phyloP scores from a whole-genome alignment of 805 yeast species.

The Ogataea naganishii region DNA sequence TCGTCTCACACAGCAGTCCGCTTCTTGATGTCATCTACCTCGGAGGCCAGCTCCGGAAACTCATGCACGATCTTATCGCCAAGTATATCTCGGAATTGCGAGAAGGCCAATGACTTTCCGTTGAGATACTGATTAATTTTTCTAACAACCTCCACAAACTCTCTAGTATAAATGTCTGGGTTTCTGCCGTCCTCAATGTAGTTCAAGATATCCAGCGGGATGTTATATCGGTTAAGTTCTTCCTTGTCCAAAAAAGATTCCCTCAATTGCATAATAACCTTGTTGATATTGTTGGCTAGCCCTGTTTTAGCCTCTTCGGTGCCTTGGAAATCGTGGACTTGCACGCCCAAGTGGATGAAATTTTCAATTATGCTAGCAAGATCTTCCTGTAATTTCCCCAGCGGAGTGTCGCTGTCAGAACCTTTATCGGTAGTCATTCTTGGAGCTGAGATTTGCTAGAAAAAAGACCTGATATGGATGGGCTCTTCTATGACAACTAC shows the following conservation, averaged over 20 bases:
- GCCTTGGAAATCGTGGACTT: constrained; percentile 90
- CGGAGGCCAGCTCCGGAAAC: constrained; percentile 63
- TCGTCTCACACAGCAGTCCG: constrained; percentile 32
- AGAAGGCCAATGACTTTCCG: constrained; percentile 66
- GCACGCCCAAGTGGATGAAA: constrained; percentile 80
- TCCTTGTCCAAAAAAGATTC: constrained; percentile 30
- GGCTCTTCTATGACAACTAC: too few species aligned
- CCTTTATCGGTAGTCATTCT: constrained; percentile 1
- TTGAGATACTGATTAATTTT: constrained; percentile 80
- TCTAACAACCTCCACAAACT: constrained; percentile 89
- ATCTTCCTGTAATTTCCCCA: constrained; percentile 25
- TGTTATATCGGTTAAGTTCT: constrained; percentile 32
- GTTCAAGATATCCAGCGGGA: constrained; percentile 80
- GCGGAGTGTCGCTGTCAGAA: constrained; percentile 9
- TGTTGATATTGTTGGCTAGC: constrained; percentile 33
- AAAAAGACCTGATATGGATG: not conserved
- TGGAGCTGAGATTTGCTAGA: constrained; percentile 9
- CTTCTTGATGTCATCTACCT: constrained; percentile 46
- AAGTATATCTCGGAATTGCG: constrained; percentile 49
- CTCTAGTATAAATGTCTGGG: constrained; percentile 95
- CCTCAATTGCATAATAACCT: constrained; percentile 30
- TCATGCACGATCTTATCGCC: constrained; percentile 64
- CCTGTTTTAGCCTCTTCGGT: constrained; percentile 71
- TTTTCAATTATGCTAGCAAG: constrained; percentile 61
- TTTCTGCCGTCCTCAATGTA: constrained; percentile 95